These are phyloP conservation scores for Ilyonectria destructans DNA, from an alignment of 2,329 filamentous ascomycete species.

Conservation along the genomic window DNA sequence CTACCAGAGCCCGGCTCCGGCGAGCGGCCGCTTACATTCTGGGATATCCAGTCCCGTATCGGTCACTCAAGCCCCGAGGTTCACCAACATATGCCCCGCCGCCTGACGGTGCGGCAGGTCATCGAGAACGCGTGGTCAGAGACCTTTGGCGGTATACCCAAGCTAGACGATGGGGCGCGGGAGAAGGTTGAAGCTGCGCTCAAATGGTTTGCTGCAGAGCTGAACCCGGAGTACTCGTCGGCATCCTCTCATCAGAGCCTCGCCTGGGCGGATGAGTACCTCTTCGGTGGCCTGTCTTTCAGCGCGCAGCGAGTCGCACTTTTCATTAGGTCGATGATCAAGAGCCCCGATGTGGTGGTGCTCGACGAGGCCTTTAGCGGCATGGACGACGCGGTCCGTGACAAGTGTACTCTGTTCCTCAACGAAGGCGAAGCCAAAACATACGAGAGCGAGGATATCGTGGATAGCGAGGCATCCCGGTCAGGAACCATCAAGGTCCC, in stretches of 20 bases:
- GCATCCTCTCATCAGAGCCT: slow-evolving; percentile 50
- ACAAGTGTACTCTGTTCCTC: slow-evolving; percentile 90
- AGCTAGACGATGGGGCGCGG: slow-evolving; percentile 71
- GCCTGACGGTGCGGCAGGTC: slow-evolving; percentile 80
- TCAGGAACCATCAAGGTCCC: slow-evolving; percentile 66
- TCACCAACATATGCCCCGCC: slow-evolving; percentile 90
- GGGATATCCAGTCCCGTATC: slow-evolving; percentile 91
- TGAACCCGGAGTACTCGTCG: slow-evolving; percentile 70
- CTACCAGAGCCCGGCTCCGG: slow-evolving; percentile 80
- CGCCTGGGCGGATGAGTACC: slow-evolving; percentile 77
- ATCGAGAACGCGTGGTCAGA: slow-evolving; percentile 93
- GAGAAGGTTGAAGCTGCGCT: slow-evolving; percentile 79
- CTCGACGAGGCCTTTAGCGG: slow-evolving; percentile 92
- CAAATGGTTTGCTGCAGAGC: slow-evolving; percentile 83
- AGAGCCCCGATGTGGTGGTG: slow-evolving; percentile 85
- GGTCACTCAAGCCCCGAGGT: slow-evolving; percentile 96
- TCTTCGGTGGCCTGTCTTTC: slow-evolving; percentile 84
- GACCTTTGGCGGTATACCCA: slow-evolving; percentile 83
- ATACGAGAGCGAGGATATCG: slow-evolving; percentile 55
- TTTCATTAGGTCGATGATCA: slow-evolving; percentile 86
- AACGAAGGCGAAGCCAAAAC: slow-evolving; percentile 72
- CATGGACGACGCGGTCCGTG: slow-evolving; percentile 85
- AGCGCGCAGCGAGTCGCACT: slow-evolving; percentile 88
- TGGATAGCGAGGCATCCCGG: slow-evolving; percentile 64
- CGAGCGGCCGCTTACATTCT: slow-evolving; percentile 85